Evolutionary conservation across 1,284 basidiomycete genomes (phyloP).

Genomic region (Cystobasidium slooffiae): DNA sequence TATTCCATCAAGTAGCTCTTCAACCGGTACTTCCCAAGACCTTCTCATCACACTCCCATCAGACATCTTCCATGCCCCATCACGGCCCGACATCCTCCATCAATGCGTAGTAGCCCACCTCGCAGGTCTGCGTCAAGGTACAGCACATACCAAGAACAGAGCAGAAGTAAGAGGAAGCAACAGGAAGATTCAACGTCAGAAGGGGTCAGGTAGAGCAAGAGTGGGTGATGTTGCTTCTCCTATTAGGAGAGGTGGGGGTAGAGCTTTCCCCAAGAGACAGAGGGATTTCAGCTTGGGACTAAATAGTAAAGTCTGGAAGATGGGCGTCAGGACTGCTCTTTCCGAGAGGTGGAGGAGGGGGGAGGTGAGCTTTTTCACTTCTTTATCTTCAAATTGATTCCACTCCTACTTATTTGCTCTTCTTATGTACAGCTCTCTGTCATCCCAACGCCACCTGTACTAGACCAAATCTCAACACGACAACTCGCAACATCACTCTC

Average conservation of each 20-base stretch:
- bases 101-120: slow-evolving; percentile 88
- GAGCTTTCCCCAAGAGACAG: slow-evolving; percentile 51
- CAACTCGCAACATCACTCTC: slow-evolving; percentile 11
- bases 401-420: background rate
- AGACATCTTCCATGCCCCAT: slow-evolving; percentile 80
- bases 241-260: slow-evolving; percentile 86
- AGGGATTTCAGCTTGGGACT: slow-evolving; percentile 43
- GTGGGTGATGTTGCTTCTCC: slow-evolving; percentile 86
- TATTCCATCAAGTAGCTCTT: background rate
- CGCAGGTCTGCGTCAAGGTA: slow-evolving; percentile 83
- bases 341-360: slow-evolving; percentile 44
- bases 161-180: slow-evolving; percentile 87
- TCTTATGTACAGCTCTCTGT: slow-evolving; percentile 26
- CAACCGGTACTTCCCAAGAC: slow-evolving; percentile 8
- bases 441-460: slow-evolving; percentile 25
- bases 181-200: slow-evolving; percentile 85
- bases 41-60: slow-evolving; percentile 75
- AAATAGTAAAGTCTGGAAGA: slow-evolving; percentile 36
- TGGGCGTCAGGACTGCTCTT: slow-evolving; percentile 41
- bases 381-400: background rate
- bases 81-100: slow-evolving; percentile 90
- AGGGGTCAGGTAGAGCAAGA: slow-evolving; percentile 87
- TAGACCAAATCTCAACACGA: slow-evolving; percentile 34
- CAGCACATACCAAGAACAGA: slow-evolving; percentile 88
- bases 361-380: slow-evolving; percentile 34